Evolutionary conservation across 176 grass and related monocot genomes (phyloP), one percentile per base, ranked within the genome.

Genomic region (Carex kokanica): DNA sequence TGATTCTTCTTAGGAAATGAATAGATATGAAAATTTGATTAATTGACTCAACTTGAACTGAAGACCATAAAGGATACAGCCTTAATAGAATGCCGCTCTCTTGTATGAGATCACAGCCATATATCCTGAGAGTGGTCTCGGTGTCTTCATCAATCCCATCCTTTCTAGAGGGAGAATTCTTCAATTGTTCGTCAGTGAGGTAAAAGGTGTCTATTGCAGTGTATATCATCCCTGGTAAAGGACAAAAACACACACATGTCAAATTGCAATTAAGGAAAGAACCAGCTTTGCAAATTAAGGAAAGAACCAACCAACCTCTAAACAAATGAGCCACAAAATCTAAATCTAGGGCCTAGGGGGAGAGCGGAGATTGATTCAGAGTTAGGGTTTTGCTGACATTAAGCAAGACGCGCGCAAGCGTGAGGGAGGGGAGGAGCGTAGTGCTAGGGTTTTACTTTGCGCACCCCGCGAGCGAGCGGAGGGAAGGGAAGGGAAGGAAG

Each of bases 151-250:
- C 92, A 34, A 98, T 93, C 53, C 92, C 92, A 86, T 98, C 95
- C 86, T 91, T 98, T 75, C 95, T 86, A 8, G 95, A 94, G 10
- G 95, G 92, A 13, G 92, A 98, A 71, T 91, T 83, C 78, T 84
- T 87, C 82, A 98, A 81, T 83, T 94, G 92, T 61, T 93, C 89
- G 0, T 91, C 92, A 25, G 88, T 98, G 10, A 94, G 82, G 87
- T 98, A 98, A 74, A 98, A 98, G 40, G 92, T 98, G 57, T 98
- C 95, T 10, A 94, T 98, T 18, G 92, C 89, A 12, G 90, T 93
- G 75, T 94, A 98, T 59, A 98, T 94, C 95, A 98, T 98, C 57
- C 64, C 51, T 60, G 5, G 3, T 56, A 56, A 60, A 18, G 43
- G 36, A 79, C 75, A 15, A 31, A 72, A 59, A 60, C 36, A 15